A percentile compares a stretch with the other conserved stretches of the same genome.
phyloP scores from a whole-genome alignment of 345 rosid genomes.

The Eucalyptus sp. region DNA sequence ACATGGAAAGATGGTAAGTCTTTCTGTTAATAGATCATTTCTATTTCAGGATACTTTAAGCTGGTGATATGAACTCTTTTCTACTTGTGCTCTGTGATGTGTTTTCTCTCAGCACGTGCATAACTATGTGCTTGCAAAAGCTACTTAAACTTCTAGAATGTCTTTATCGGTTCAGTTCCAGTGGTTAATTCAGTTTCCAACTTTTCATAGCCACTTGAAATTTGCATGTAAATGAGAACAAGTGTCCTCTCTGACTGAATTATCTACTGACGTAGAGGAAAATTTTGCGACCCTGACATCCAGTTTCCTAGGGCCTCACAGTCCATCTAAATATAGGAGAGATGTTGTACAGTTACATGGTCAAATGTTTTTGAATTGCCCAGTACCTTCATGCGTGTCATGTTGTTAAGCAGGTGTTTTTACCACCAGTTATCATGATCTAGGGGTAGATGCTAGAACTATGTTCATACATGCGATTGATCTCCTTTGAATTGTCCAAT shows the following conservation, averaged over 20 bases:
- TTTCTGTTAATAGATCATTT: neutral
- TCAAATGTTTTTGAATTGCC: neutral
- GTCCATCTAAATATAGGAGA: neutral
- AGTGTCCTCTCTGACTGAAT: neutral
- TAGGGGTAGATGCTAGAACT: neutral
- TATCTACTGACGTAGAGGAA: neutral
- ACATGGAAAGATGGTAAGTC: slow-evolving; percentile 67
- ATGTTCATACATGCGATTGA: neutral
- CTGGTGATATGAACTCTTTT: neutral
- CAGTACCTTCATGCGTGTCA: neutral
- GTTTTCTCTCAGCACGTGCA: neutral
- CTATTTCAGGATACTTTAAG: neutral
- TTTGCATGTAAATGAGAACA: neutral
- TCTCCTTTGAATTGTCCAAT: neutral
- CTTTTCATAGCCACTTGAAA: neutral
- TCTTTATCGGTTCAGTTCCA: neutral
- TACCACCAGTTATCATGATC: neutral
- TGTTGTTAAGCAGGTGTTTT: neutral
- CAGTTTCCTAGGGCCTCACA: neutral
- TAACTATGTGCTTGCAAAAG: neutral
- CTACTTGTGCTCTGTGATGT: neutral
- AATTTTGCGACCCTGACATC: neutral
- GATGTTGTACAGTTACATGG: neutral
- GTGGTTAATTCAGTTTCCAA: neutral
- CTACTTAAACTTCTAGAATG: neutral